These are phyloP conservation scores for Penicillium paneum DNA, from an alignment of 2,329 filamentous ascomycete species.

Conservation along the genomic window DNA sequence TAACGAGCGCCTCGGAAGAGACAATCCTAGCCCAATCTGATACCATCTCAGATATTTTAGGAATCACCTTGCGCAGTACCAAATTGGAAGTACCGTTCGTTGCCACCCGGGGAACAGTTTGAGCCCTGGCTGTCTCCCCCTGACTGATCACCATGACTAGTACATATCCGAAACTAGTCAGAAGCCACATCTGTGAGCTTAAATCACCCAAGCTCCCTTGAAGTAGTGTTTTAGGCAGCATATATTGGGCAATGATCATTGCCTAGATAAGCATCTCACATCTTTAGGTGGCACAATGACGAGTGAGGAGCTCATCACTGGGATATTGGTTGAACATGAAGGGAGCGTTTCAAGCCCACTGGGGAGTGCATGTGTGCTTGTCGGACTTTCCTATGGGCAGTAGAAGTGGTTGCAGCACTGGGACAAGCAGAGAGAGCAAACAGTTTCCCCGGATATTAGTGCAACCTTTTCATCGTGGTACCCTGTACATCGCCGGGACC, in stretches of 20 bases:
- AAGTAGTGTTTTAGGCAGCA: slow-evolving; percentile 2
- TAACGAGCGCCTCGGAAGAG: background rate
- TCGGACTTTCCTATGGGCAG: background rate
- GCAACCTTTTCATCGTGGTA: background rate
- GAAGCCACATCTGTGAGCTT: slow-evolving; percentile 5
- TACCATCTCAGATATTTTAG: background rate
- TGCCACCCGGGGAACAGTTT: background rate
- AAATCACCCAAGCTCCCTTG: background rate
- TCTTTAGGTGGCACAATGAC: slow-evolving; percentile 21
- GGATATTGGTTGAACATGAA: slow-evolving; percentile 15
- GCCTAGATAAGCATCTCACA: background rate
- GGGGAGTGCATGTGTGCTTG: slow-evolving; percentile 1
- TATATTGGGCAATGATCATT: background rate
- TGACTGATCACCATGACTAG: background rate
- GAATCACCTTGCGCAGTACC: background rate
- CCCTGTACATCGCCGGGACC: background rate
- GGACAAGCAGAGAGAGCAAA: background rate
- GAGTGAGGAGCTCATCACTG: slow-evolving; percentile 9
- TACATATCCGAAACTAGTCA: background rate
- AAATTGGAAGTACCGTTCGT: background rate
- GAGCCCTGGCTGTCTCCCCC: background rate
- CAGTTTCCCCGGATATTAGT: background rate
- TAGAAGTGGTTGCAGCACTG: background rate
- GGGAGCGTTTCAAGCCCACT: background rate
- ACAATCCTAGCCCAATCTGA: background rate